Base-by-base conservation (phyloP, 2,329 filamentous ascomycete species). In the Cytospora leucostoma region DNA sequence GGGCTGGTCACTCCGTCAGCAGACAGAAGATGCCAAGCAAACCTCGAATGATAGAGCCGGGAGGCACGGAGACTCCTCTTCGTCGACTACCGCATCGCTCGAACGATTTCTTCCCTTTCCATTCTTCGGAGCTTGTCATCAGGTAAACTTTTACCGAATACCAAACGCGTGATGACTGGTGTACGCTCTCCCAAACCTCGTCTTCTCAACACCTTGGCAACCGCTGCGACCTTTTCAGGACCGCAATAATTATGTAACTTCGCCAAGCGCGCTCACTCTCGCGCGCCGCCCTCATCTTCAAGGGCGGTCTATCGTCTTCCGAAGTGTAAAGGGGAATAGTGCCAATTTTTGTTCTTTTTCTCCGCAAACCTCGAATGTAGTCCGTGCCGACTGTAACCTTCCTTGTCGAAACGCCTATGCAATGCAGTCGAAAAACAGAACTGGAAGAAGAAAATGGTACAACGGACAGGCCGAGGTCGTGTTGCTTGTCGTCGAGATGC, bases 391-490 rank as follows among this genome's bases (percentile, higher is more conserved):
- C 61, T 66, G 57, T 65, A 66, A 63, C 56, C 63, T 59, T 57
- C 63, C 65, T n/a, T 59, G 53, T 66, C 59, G 63, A 59, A 85
- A 86, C 83, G 83, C 83, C 83, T 75, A 71, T 85, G 83, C 67
- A 68, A 69, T 68, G 67, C 67, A 62, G 60, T 62, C 57, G 51
- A 62, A 64, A 61, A 64, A 65, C 34, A 51, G 38, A 53, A 52
- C 21, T 50, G 56, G 27, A 27, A 27, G 27, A 63, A 38, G 60
- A 60, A 66, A 54, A 62, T 60, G 66, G 66, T 61, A 69, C 74
- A 76, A 75, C 53, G 49, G 37, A 56, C 56, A 64, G 54, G 54
- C 54, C 21, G 6, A 37, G 44, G 58, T 54, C 35, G 38, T 66
- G 54, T 60, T 58, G 61, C 61, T 57, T 63, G 27, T 17, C 33